Conservation (phyloP, 129 eudicot species). For the Erigeron canadensis region DNA sequence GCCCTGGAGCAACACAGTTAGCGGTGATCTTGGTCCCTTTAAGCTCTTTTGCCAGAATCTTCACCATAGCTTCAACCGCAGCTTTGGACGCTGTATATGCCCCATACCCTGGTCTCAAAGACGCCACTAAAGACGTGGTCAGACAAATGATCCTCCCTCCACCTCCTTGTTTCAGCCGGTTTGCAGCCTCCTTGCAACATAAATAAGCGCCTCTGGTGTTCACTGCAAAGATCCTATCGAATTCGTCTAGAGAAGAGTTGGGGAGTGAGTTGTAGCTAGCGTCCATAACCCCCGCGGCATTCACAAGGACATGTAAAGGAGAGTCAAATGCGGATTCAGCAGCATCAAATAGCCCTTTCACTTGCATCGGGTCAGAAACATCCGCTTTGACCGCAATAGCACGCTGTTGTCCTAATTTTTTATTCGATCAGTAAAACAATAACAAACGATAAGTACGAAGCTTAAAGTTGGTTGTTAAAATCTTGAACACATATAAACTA, state of each 20-base stretch:
- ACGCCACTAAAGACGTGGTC: constrained; percentile 46
- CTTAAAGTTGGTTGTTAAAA: too few relatives aligned
- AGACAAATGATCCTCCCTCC: constrained; percentile 64
- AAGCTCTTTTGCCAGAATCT: constrained; percentile 61
- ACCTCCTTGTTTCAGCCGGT: constrained; percentile 43
- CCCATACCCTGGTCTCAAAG: constrained; percentile 49
- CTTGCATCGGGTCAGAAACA: constrained; percentile 48
- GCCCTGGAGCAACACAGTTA: constrained; percentile 67
- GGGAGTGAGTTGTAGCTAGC: constrained; percentile 30
- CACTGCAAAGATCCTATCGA: constrained; percentile 40
- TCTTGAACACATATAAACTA: too few relatives aligned
- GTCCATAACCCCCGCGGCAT: constrained; percentile 49
- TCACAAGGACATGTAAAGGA: constrained; percentile 41
- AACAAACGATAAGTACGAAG: too few relatives aligned
- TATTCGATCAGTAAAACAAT: background rate
- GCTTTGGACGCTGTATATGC: constrained; percentile 64
- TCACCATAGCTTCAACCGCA: constrained; percentile 72
- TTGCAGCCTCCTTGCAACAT: constrained; percentile 51
- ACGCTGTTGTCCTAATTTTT: constrained; percentile 1
- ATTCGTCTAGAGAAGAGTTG: constrained; percentile 26
- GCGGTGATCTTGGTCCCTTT: constrained; percentile 65
- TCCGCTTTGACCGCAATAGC: constrained; percentile 51
- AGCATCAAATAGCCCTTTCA: constrained; percentile 41
- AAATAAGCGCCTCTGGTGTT: constrained; percentile 52
- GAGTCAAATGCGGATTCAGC: constrained; percentile 43